Conservation (phyloP, 2,329 filamentous ascomycete species). For the Claviceps digitariae region DNA sequence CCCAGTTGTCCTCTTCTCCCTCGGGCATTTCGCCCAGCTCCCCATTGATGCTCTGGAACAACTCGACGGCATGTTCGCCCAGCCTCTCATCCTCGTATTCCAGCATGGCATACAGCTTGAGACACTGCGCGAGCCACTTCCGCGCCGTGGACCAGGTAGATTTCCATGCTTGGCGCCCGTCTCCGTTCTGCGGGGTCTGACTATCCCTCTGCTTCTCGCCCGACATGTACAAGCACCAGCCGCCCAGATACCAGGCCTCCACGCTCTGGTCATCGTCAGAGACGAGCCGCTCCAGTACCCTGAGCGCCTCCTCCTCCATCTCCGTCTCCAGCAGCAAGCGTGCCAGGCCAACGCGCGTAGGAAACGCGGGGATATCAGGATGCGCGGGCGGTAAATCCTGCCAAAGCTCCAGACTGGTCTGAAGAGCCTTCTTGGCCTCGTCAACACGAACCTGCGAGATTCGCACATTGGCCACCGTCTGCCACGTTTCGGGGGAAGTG, state of each 20-base stretch:
- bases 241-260: conserved; percentile 93
- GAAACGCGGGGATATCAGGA: conserved; percentile 67
- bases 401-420: conserved; percentile 72
- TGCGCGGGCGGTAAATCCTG: conserved; percentile 61
- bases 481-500: conserved; percentile 73
- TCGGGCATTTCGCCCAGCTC: conserved; percentile 48
- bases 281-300: conserved; percentile 72
- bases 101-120: conserved; percentile 63
- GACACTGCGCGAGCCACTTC: conserved; percentile 69
- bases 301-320: conserved; percentile 71
- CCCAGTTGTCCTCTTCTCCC: conserved; percentile 35
- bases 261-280: conserved; percentile 87
- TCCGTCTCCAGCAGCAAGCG: conserved; percentile 81
- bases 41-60: conserved; percentile 49
- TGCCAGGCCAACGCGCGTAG: conserved; percentile 69
- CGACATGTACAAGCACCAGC: conserved; percentile 77
- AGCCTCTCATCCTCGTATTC: conserved; percentile 78
- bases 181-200: conserved; percentile 22
- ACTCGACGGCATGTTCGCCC: conserved; percentile 59
- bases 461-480: conserved; percentile 85
- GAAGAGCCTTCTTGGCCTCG: conserved; percentile 69
- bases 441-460: conserved; percentile 73
- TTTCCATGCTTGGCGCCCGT: conserved; percentile 32
- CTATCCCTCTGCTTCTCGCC: conserved; percentile 47
- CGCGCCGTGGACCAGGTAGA: conserved; percentile 59